Percentiles rank a stretch among this genome's conserved stretches.
Evolutionary conservation across 73 alveolate species (phyloP).

Genomic region (Breviolum minutum): DNA sequence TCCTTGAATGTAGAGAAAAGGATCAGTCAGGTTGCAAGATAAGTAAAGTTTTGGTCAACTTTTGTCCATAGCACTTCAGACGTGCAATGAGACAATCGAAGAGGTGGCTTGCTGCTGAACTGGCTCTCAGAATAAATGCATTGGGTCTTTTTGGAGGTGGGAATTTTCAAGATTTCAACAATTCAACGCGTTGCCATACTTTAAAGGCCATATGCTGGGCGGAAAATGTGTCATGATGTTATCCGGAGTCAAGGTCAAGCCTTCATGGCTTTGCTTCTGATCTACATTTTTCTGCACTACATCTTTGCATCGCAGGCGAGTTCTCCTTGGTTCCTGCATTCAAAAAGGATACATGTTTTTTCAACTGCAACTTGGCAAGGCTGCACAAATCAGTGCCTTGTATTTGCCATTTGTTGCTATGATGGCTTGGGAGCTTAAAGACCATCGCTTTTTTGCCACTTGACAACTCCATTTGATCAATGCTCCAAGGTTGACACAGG

Average conservation of each 20-base stretch:
- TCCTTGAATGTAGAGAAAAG: too few species aligned
- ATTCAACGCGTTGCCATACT: too few species aligned
- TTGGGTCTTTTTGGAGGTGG: conserved; percentile 58
- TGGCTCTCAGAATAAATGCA: conserved; percentile 46
- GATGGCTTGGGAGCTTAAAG: conserved; percentile 43
- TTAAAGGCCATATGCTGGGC: too few species aligned
- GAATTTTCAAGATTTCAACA: background rate
- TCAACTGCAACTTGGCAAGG: background rate
- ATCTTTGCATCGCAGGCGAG: conserved; percentile 75
- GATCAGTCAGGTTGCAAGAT: too few species aligned
- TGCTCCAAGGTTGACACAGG: conserved; percentile 45
- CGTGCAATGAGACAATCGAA: background rate
- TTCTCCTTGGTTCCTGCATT: background rate
- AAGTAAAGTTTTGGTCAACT: too few species aligned
- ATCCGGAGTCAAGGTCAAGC: background rate
- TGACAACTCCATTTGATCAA: background rate
- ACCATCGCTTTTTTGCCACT: background rate
- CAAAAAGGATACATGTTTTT: background rate
- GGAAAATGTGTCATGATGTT: background rate
- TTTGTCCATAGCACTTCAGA: too few species aligned
- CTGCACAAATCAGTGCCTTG: conserved; percentile 79
- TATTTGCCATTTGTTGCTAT: conserved; percentile 72
- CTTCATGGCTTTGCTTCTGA: conserved; percentile 25
- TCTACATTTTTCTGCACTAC: conserved; percentile 57
- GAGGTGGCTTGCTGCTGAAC: conserved; percentile 53